Base-by-base conservation (phyloP, 2,329 filamentous ascomycete genomes). In the Monosporascus sp. region DNA sequence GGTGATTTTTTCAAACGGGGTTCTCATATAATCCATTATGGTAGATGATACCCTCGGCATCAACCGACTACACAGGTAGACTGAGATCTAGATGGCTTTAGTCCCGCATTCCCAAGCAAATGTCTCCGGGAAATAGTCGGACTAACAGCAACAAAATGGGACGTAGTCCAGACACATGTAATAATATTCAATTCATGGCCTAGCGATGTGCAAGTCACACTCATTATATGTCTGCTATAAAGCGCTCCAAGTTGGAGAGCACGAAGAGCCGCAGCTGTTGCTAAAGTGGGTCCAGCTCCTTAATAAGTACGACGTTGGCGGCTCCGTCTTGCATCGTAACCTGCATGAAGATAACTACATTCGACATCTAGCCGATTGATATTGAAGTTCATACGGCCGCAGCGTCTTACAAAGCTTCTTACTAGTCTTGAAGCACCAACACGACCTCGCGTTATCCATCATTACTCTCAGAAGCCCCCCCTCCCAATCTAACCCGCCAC, bases 1-100 rank as follows among this genome's bases (percentile, higher is more conserved):
- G 48, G 38, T 7, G 37, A 20, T 25, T 20, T 20, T 48, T 55
- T 52, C 25, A 7, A 43, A 31, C 39, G 45, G 47, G 51, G 35
- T 53, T 20, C 31, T 55, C 47, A 48, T 51, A 22, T 43, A 24
- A 31, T 27, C 41, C 39, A 38, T 48, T 55, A 55, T 48, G 24
- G 54, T 57, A 60, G 56, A 61, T 61, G 63, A 65, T 65, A 65
- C 63, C 63, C 63, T 59, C 60, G 56, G 55, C 18, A 22, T 20
- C n/a, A 27, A 20, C 43, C 22, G 24, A 44, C 25, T 49, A 14
- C 11, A 35, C 31, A 3, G 31, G 31, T 35, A 50, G 31, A 49
- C 54, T 55, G 52, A 53, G 53, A 53, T 47, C 51, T 50, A 52
- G 49, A 50, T 39, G 48, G 27, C 18, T 15, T 31, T 49, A 38